Conservation (phyloP, 2,329 filamentous ascomycete genomes). For the Fonsecaea monophora region DNA sequence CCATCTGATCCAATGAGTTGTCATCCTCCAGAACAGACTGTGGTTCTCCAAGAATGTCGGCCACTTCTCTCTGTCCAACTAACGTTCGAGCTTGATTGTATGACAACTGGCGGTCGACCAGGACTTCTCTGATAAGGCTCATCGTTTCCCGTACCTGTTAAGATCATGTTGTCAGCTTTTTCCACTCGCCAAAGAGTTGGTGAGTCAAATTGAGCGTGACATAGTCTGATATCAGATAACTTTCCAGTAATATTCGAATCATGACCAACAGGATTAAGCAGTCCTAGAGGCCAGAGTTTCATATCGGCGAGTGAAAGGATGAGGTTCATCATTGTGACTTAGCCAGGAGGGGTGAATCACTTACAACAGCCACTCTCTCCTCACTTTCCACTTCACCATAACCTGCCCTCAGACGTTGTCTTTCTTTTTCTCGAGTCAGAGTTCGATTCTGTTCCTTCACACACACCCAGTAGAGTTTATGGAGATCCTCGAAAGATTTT, state of each 20-base stretch:
- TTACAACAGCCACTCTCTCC: constrained; percentile 70
- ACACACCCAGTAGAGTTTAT: constrained; percentile 93
- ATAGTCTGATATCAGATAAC: constrained; percentile 30
- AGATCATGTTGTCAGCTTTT: constrained; percentile 11
- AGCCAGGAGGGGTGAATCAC: constrained; percentile 43
- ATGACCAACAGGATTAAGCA: constrained; percentile 42
- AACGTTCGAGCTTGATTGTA: constrained; percentile 32
- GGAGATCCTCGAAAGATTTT: constrained; percentile 94
- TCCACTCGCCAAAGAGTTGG: background rate
- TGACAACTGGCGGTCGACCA: constrained; percentile 31
- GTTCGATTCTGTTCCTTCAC: constrained; percentile 89
- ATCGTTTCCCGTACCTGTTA: constrained; percentile 30
- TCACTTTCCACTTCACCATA: constrained; percentile 75
- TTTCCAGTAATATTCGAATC: constrained; percentile 38
- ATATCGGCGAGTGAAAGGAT: constrained; percentile 46
- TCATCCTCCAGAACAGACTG: constrained; percentile 4
- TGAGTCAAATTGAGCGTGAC: background rate
- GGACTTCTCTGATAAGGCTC: constrained; percentile 28
- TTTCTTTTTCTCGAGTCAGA: constrained; percentile 75
- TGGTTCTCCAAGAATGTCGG: constrained; percentile 11
- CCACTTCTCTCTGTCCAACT: constrained; percentile 20
- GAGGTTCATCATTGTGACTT: constrained; percentile 38
- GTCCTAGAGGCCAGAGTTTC: constrained; percentile 36
- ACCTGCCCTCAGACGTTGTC: constrained; percentile 69
- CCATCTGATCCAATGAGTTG: background rate